Percentiles rank a stretch among this genome's conserved stretches.
These are phyloP conservation scores for Suillus brevipes DNA, from an alignment of 768 basidiomycete genomes.

Conservation along the genomic window DNA sequence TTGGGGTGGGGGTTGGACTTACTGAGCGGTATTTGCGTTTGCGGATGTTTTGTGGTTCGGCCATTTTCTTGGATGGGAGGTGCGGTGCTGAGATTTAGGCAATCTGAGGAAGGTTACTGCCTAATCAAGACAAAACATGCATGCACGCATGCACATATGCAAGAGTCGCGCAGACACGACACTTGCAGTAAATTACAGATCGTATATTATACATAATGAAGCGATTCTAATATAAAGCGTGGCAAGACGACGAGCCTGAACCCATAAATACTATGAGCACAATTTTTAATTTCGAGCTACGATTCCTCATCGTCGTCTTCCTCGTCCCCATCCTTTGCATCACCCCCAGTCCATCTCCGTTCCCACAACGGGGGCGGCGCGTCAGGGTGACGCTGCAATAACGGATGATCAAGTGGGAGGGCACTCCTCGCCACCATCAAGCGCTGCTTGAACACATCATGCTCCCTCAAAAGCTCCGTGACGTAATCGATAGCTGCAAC, in stretches of 20 bases:
- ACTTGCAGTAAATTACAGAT: neutral
- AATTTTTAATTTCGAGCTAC: neutral
- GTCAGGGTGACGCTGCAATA: slow-evolving; percentile 35
- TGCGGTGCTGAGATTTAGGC: neutral
- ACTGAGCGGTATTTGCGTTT: slow-evolving; percentile 58
- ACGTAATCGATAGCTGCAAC: slow-evolving; percentile 83
- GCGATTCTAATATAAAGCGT: slow-evolving; percentile 1
- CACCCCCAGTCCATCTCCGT: slow-evolving; percentile 80
- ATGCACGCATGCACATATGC: neutral
- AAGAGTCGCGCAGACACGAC: neutral
- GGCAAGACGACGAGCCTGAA: neutral
- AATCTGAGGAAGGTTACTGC: neutral
- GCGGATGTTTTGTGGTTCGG: slow-evolving; percentile 21
- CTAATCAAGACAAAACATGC: neutral
- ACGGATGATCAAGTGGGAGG: slow-evolving; percentile 64
- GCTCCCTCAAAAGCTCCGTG: slow-evolving; percentile 61
- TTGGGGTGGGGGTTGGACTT: slow-evolving; percentile 15
- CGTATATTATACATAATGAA: slow-evolving; percentile 5
- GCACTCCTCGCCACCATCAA: slow-evolving; percentile 57
- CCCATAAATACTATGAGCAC: neutral
- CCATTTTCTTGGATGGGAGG: slow-evolving; percentile 17
- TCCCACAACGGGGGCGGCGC: slow-evolving; percentile 64
- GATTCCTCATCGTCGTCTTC: slow-evolving; percentile 50
- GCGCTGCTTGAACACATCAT: slow-evolving; percentile 54
- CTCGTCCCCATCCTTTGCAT: slow-evolving; percentile 45